Evolutionary conservation across 768 basidiomycete species (phyloP).

Genomic region (Mycena amicta): DNA sequence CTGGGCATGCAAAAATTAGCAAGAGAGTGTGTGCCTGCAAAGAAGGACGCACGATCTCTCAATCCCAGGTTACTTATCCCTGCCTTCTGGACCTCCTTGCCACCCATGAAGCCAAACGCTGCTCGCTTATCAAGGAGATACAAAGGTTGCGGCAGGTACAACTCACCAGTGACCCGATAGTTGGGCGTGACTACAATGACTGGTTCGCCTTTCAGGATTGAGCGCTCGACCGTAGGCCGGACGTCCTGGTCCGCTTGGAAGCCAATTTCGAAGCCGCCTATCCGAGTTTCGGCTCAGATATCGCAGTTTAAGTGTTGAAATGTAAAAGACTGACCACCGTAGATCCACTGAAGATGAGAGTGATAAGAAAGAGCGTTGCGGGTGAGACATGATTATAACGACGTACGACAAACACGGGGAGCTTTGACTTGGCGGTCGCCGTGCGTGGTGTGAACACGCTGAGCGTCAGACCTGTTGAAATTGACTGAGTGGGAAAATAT

Average conservation of each 20-base stretch:
- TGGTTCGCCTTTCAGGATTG: slow-evolving; percentile 33
- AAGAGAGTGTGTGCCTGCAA: too few species aligned
- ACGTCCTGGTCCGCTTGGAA: slow-evolving; percentile 27
- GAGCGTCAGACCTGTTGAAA: slow-evolving; percentile 40
- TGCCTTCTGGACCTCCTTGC: slow-evolving; percentile 40
- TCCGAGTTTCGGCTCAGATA: neutral
- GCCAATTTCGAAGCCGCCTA: slow-evolving; percentile 39
- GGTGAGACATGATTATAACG: neutral
- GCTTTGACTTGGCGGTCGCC: slow-evolving; percentile 25
- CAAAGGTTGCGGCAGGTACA: neutral
- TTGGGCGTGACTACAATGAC: slow-evolving; percentile 43
- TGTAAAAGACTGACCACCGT: slow-evolving; percentile 34
- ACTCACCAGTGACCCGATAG: slow-evolving; percentile 39
- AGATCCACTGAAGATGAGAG: slow-evolving; percentile 31
- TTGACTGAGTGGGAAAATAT: too few species aligned
- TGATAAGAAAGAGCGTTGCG: neutral
- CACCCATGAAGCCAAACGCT: slow-evolving; percentile 46
- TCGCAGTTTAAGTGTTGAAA: neutral
- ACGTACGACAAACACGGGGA: slow-evolving; percentile 47
- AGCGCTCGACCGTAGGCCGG: slow-evolving; percentile 32
- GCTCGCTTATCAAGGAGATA: neutral
- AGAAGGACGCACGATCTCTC: slow-evolving; percentile 44
- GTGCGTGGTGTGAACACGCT: slow-evolving; percentile 42
- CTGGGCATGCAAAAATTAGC: slow-evolving; percentile 25
- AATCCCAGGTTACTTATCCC: slow-evolving; percentile 52